Evolutionary conservation across 1,139 yeast genomes (phyloP).

Genomic region (Lodderomyces oxycetoniae): DNA sequence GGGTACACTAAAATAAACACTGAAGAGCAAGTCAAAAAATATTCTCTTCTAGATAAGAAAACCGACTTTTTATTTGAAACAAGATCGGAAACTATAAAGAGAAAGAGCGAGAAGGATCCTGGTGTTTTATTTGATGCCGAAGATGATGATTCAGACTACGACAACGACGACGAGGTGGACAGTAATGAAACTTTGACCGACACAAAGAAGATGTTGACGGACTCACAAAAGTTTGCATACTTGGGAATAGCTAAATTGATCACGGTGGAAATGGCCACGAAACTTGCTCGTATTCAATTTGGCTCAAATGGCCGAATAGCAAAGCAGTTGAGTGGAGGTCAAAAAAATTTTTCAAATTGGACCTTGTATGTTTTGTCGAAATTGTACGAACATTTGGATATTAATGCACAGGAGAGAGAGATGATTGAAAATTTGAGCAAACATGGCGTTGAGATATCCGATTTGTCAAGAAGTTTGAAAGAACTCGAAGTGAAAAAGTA

Average conservation of each 20-base stretch:
- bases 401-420: conserved; percentile 64
- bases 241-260: conserved; percentile 78
- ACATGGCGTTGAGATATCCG: conserved; percentile 76
- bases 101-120: conserved; percentile 20
- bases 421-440: conserved; percentile 86
- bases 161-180: conserved; percentile 41
- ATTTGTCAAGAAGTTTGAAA: conserved; percentile 57
- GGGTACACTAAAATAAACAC: conserved; percentile 91
- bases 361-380: conserved; percentile 66
- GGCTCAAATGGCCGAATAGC: conserved; percentile 51
- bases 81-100: conserved; percentile 13
- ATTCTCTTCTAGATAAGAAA: conserved; percentile 66
- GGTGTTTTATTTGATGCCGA: conserved; percentile 28
- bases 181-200: conserved; percentile 64
- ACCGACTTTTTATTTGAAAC: conserved; percentile 71
- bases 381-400: conserved; percentile 75
- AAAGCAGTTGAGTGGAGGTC: conserved; percentile 61
- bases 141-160: conserved; percentile 23
- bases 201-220: conserved; percentile 77
- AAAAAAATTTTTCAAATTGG: conserved; percentile 84
- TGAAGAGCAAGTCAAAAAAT: conserved; percentile 80
- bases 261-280: conserved; percentile 76
- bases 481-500: conserved; percentile 37
- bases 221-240: conserved; percentile 86
- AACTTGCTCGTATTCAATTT: conserved; percentile 57